A percentile compares a stretch with the other conserved stretches of the same genome.
These are phyloP conservation scores for Symmetrospora coprosmae DNA, from an alignment of 768 basidiomycete species.

Conservation along the genomic window DNA sequence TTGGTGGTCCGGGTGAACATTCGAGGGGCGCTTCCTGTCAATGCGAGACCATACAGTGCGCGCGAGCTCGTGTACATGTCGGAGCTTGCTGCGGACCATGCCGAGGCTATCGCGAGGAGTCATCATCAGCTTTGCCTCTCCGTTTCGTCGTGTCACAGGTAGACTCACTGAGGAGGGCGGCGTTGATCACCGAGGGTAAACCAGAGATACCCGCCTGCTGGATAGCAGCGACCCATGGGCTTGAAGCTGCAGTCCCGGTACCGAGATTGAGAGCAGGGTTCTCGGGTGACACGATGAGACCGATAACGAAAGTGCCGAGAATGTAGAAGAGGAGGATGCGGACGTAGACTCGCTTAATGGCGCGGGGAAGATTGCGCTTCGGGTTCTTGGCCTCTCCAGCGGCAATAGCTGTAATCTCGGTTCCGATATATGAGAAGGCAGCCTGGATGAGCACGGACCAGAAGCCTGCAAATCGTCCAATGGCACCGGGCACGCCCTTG, in stretches of 20 bases:
- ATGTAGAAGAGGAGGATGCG: constrained; percentile 70
- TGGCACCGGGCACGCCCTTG: constrained; percentile 44
- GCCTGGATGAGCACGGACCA: constrained; percentile 54
- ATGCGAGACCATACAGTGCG: constrained; percentile 38
- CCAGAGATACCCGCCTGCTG: constrained; percentile 38
- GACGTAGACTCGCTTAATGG: constrained; percentile 55
- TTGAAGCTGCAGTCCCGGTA: constrained; percentile 23
- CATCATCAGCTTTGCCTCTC: neutral
- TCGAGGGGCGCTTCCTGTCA: constrained; percentile 37
- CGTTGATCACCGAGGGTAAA: constrained; percentile 40
- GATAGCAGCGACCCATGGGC: constrained; percentile 41
- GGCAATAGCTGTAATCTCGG: constrained; percentile 40
- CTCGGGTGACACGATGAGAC: constrained; percentile 65
- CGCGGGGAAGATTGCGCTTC: constrained; percentile 42
- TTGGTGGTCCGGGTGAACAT: constrained; percentile 38
- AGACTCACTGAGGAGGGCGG: constrained; percentile 34
- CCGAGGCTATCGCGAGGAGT: constrained; percentile 7
- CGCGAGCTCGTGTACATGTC: constrained; percentile 38
- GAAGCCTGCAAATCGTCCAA: constrained; percentile 63
- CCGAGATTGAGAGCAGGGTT: constrained; percentile 45
- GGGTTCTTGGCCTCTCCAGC: constrained; percentile 43
- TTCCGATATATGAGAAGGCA: constrained; percentile 77
- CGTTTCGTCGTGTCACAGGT: neutral
- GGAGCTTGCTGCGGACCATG: constrained; percentile 37
- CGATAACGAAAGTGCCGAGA: constrained; percentile 57